phyloP scores from a whole-genome alignment of 352 stramenopile species.

The Phytophthora palmivora region DNA sequence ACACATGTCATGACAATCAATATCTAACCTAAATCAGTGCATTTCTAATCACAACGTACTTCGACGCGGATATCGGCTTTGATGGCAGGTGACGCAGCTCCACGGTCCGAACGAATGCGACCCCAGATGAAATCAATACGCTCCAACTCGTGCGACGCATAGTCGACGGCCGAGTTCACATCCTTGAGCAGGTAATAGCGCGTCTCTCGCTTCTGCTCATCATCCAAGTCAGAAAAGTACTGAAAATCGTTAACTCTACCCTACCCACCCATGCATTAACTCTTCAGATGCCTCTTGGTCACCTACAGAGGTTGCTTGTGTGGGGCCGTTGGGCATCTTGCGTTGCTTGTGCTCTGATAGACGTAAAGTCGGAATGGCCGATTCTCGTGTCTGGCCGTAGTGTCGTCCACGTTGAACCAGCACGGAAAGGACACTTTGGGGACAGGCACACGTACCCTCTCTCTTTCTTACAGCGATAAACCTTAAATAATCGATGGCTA shows the following conservation, averaged over 20 bases:
- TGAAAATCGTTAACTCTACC: neutral
- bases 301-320: conserved; percentile 8
- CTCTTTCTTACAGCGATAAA: too few species aligned
- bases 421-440: neutral
- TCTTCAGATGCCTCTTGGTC: conserved; percentile 43
- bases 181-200: conserved; percentile 68
- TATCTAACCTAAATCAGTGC: conserved; percentile 20
- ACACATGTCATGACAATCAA: conserved; percentile 10
- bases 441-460: conserved; percentile 6
- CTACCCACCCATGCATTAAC: conserved; percentile 53
- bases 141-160: conserved; percentile 71
- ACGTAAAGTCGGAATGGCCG: conserved; percentile 22
- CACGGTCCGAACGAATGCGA: conserved; percentile 72
- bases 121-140: conserved; percentile 87
- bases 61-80: conserved; percentile 80
- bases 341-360: conserved; percentile 3
- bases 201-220: conserved; percentile 63
- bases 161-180: conserved; percentile 55
- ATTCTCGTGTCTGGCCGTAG: neutral
- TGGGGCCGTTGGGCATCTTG: conserved; percentile 36
- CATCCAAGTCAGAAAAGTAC: conserved; percentile 9
- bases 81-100: conserved; percentile 47
- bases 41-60: conserved; percentile 31
- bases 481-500: too few species aligned
- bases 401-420: neutral